Percentiles rank a stretch among this genome's conserved stretches.
Conservation (phyloP, 2,329 filamentous ascomycete species). For the Fusarium sulawesiense region DNA sequence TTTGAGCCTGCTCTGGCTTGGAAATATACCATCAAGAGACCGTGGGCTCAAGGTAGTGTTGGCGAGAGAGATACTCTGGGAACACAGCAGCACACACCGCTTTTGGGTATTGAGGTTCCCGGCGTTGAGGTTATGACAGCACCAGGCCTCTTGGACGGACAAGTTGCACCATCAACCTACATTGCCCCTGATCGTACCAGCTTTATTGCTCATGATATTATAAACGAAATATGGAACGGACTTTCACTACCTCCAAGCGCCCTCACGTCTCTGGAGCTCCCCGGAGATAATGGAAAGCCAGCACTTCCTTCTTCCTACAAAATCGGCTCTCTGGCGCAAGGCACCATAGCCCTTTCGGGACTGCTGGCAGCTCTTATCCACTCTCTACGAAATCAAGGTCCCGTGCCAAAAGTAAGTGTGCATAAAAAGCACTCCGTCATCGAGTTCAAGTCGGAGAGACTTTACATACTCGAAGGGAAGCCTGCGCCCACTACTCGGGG, state of each 20-base stretch:
- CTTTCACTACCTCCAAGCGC: neutral
- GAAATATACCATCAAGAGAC: slow-evolving; percentile 57
- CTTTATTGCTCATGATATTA: neutral
- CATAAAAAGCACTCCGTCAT: neutral
- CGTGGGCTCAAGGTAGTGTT: slow-evolving; percentile 50
- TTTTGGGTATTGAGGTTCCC: neutral
- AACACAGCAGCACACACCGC: neutral
- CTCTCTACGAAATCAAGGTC: neutral
- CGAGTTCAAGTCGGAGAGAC: neutral
- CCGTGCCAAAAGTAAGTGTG: neutral
- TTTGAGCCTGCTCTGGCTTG: slow-evolving; percentile 59
- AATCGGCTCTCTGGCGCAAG: neutral
- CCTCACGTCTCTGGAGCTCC: neutral
- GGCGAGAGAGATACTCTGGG: slow-evolving; percentile 9
- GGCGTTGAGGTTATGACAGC: neutral
- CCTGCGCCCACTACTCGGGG: neutral
- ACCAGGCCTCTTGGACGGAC: neutral
- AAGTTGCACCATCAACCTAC: neutral
- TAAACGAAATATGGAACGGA: neutral
- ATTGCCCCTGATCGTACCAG: neutral
- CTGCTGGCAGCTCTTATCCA: neutral
- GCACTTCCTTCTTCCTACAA: neutral
- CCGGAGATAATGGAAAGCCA: neutral
- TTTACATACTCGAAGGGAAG: neutral
- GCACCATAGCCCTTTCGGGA: neutral